Base-by-base conservation (phyloP, 495 filamentous ascomycete species). In the Penicillium pulvis region DNA sequence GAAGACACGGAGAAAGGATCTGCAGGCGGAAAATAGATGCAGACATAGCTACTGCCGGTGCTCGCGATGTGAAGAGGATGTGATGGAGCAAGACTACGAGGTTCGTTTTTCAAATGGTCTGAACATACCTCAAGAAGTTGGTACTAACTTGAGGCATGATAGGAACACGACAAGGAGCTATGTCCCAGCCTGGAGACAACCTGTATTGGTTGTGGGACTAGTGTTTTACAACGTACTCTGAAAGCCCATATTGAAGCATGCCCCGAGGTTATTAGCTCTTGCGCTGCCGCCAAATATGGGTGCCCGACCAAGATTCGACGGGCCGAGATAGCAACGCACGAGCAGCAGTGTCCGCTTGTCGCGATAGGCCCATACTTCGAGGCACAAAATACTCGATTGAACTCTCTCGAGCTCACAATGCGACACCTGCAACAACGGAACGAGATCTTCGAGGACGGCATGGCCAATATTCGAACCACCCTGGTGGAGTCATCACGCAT, bases 31-130 rank as follows among this genome's bases (percentile, higher is more conserved):
- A 19, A 55, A 58, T 28, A 75, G 74, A 35, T 90, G 87, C 64
- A 68, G 85, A 52, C 87, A 90, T 69, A 73, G 69, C 41, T 64
- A 76, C 17, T 74, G 79, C 17, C 74, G 65, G 35, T 90, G 87
- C 59, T 62, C 73, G 5, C 70, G 78, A 55, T 90, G 87, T 62
- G 71, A 76, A 12, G 72, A 75, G 33, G 68, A 75, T 33, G 70
- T 88, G 53, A 79, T 85, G 75, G 78, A 84, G 66, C 75, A 79
- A 49, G 82, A 89, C 53, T 77, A 86, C 44, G 78, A 86, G 69
- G 80, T 85, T 60, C 31, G 78, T 68, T 20, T 53, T 23, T 28
- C 8, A 24, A 9, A 33, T 23, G 7, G 19, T 0, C 42, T 35
- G 16, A 30, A 8, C 3, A 9, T 11, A n/a, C 3, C 8, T 33